Conservation (phyloP, 202 grass and related monocot genomes). For the Dendrocalamus latiflorus region DNA sequence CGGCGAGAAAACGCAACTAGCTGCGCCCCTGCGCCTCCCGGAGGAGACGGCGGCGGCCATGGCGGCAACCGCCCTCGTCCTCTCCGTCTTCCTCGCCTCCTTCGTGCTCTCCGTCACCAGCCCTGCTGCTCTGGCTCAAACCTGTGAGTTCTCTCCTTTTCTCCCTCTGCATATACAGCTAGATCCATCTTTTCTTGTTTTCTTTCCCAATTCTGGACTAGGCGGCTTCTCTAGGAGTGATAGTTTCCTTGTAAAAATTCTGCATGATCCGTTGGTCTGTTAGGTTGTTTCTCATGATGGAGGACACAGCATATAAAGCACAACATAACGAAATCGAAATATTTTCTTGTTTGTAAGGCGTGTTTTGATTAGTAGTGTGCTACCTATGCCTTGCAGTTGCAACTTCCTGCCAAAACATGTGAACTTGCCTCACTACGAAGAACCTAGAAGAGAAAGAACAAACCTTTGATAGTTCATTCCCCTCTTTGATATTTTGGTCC, state of each 20-base stretch:
- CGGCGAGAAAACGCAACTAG: neutral
- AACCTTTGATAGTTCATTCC: neutral
- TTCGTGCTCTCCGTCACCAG: neutral
- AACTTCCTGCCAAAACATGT: too few relatives aligned
- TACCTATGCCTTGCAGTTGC: neutral
- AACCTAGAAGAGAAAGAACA: neutral
- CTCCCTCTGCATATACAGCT: neutral
- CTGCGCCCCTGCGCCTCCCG: neutral
- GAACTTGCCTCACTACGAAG: neutral
- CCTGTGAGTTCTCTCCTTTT: neutral
- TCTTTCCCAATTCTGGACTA: neutral
- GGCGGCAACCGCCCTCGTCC: neutral
- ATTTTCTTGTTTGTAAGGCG: too few relatives aligned
- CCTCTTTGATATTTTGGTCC: neutral
- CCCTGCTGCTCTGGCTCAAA: neutral
- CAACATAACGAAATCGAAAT: neutral
- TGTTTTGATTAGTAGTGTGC: neutral
- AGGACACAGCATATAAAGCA: neutral
- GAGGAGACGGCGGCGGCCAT: neutral
- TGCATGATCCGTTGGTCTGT: neutral
- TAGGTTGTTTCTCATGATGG: neutral
- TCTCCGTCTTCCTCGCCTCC: neutral
- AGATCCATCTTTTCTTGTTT: constrained; percentile 14
- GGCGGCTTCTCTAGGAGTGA: neutral
- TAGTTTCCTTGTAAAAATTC: neutral